Evolutionary conservation across 805 yeast genomes (phyloP).

Genomic region (Starmera quercuum): DNA sequence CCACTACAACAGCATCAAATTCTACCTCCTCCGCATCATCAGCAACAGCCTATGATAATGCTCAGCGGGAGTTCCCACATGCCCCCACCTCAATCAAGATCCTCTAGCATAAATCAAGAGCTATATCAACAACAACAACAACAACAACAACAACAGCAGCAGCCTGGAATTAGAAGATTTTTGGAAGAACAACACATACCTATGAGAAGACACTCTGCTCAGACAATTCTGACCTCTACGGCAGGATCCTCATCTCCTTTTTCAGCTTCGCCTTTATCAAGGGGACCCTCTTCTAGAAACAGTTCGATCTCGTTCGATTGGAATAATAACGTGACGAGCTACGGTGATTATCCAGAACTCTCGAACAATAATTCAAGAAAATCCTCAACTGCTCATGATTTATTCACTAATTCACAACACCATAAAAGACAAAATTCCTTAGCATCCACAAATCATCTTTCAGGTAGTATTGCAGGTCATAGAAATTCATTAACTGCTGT

Average conservation of each 20-base stretch:
- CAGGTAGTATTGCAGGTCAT: constrained; percentile 9
- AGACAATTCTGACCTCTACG: constrained; percentile 16
- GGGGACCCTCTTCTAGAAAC: constrained; percentile 31
- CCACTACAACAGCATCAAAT: constrained; percentile 1
- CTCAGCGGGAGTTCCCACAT: not conserved
- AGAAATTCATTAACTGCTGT: not conserved
- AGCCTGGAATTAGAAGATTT: constrained; percentile 19
- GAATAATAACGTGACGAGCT: constrained; percentile 13
- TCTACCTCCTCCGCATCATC: constrained; percentile 6
- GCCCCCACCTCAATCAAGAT: constrained; percentile 9
- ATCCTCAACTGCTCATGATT: constrained; percentile 35
- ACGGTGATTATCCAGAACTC: constrained; percentile 8
- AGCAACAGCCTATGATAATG: constrained; percentile 3
- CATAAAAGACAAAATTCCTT: constrained; percentile 13
- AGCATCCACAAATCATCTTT: constrained; percentile 13
- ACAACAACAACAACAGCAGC: not conserved
- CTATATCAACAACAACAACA: constrained; percentile 11
- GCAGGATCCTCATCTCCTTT: constrained; percentile 23
- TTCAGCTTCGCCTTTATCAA: constrained; percentile 25
- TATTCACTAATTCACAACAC: constrained; percentile 27
- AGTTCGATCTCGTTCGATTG: constrained; percentile 31
- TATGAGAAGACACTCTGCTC: constrained; percentile 20
- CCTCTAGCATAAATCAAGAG: constrained; percentile 18
- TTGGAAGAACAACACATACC: constrained; percentile 19
- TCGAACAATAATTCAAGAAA: constrained; percentile 28